These are phyloP conservation scores for Nannochloropsis gaditana DNA, from an alignment of 108 stramenopile species.

Conservation along the genomic window DNA sequence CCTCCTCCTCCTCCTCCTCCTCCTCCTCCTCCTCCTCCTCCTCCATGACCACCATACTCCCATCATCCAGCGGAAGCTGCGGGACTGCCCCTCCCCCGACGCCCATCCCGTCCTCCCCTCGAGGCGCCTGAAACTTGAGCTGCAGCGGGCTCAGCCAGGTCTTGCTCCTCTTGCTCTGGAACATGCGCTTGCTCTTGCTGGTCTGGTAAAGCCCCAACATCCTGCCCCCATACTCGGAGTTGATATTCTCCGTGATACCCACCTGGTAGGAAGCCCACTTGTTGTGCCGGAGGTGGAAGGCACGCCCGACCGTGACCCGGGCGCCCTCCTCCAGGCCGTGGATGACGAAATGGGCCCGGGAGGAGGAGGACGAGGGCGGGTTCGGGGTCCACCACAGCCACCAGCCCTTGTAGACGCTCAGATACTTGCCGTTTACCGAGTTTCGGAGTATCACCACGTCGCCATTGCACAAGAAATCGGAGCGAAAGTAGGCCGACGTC, in stretches of 20 bases:
- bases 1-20: background rate
- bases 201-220: conserved; percentile 66
- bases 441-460: conserved; percentile 65
- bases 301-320: conserved; percentile 60
- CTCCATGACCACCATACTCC: conserved; percentile 1
- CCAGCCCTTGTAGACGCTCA: conserved; percentile 78
- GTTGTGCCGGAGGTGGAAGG: conserved; percentile 63
- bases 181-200: background rate
- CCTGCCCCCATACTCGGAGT: conserved; percentile 71
- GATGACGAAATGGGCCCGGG: conserved; percentile 33
- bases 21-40: conserved; percentile 44
- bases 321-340: conserved; percentile 37
- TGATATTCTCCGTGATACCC: conserved; percentile 63
- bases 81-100: background rate
- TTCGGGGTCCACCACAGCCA: conserved; percentile 76
- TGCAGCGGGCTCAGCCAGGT: background rate
- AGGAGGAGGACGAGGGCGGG: conserved; percentile 49
- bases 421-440: conserved; percentile 55
- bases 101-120: background rate
- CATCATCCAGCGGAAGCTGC: background rate
- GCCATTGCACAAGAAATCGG: conserved; percentile 64
- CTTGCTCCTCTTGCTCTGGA: background rate
- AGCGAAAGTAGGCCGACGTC: conserved; percentile 27
- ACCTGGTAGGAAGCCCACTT: conserved; percentile 71
- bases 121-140: background rate